Percentiles rank a stretch among this genome's conserved stretches.
Evolutionary conservation across 441 rosid genomes (phyloP).

Genomic region (Euphorbia celastroides): DNA sequence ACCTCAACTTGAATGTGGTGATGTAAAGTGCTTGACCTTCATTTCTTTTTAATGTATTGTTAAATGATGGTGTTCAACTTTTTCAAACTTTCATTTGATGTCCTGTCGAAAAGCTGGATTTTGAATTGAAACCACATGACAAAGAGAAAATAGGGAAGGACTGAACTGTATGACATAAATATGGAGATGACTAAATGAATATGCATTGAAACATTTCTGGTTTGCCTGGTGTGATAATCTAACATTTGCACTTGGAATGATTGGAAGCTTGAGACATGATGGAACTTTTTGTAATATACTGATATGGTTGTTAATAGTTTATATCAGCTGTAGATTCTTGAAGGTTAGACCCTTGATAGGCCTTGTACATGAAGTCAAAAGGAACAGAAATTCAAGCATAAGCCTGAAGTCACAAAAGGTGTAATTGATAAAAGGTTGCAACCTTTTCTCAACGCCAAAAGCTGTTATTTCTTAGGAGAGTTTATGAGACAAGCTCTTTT

Average conservation of each 20-base stretch:
- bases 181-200: neutral
- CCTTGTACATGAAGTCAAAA: neutral
- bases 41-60: neutral
- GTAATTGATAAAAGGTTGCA: too few species aligned
- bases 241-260: neutral
- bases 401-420: neutral
- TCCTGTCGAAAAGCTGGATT: neutral
- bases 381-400: neutral
- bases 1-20: neutral
- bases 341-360: neutral
- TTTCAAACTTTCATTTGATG: neutral
- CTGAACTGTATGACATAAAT: neutral
- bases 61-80: neutral
- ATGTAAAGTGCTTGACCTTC: neutral
- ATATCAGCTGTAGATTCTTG: neutral
- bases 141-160: neutral
- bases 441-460: too few species aligned
- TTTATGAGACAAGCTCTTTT: too few species aligned
- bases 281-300: neutral
- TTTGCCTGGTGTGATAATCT: slow-evolving; percentile 1
- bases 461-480: too few species aligned
- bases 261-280: neutral
- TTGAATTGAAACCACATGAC: neutral
- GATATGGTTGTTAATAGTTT: neutral
- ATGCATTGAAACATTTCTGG: neutral